Percentiles rank a stretch among this genome's conserved stretches.
Evolutionary conservation across 768 basidiomycete genomes (phyloP).

Genomic region (Strobilomyces echinocephalus): DNA sequence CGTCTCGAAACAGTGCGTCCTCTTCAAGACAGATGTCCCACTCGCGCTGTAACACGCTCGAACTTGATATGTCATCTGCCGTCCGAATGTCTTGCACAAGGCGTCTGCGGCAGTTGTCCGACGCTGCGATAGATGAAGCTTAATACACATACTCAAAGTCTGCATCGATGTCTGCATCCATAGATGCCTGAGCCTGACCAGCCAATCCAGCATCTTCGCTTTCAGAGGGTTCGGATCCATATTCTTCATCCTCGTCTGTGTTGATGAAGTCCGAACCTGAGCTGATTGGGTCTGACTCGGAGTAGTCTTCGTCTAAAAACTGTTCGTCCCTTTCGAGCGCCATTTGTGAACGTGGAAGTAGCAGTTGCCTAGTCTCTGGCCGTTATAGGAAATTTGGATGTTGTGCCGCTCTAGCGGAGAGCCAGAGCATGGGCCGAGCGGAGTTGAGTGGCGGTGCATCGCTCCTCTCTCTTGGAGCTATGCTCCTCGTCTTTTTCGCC

Average conservation of each 20-base stretch:
- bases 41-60: conserved; percentile 6
- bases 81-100: conserved; percentile 4
- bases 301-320: conserved; percentile 7
- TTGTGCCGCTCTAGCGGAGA: too few relatives aligned
- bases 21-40: conserved; percentile 39
- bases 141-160: conserved; percentile 18
- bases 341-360: too few relatives aligned
- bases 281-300: not conserved
- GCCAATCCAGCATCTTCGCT: conserved; percentile 4
- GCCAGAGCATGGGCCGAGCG: too few relatives aligned
- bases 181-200: not conserved
- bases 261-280: conserved; percentile 6
- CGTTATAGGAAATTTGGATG: too few relatives aligned
- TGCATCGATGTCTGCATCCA: conserved; percentile 15
- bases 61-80: conserved; percentile 13
- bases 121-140: too few relatives aligned
- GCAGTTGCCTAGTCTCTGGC: too few relatives aligned
- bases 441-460: too few relatives aligned
- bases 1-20: conserved; percentile 67
- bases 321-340: not conserved
- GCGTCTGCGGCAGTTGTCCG: not conserved
- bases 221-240: conserved; percentile 10
- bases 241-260: conserved; percentile 2
- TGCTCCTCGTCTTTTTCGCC: too few relatives aligned
- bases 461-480: too few relatives aligned